Conservation (phyloP, 352 stramenopile species). For the Pythium aphanidermatum region DNA sequence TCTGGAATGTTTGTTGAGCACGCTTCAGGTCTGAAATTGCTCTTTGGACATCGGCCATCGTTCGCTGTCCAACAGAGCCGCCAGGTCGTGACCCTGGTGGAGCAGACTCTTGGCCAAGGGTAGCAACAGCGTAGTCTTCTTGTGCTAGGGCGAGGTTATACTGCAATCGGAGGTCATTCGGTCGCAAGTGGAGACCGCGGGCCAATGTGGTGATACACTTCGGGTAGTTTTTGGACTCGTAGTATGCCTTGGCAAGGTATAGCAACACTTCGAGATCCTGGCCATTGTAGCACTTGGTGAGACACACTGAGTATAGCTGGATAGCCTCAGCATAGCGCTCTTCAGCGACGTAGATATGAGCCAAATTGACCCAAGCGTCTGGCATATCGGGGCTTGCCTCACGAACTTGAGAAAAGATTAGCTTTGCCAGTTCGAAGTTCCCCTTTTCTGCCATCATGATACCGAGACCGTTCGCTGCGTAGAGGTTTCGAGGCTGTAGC, state of each 20-base stretch:
- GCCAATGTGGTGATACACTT: constrained; percentile 83
- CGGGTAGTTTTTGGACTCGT: constrained; percentile 86
- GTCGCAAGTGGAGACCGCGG: constrained; percentile 68
- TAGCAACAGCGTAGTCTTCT: constrained; percentile 84
- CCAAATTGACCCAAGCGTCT: constrained; percentile 96
- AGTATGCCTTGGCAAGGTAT: constrained; percentile 87
- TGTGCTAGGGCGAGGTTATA: constrained; percentile 85
- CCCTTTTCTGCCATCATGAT: constrained; percentile 98
- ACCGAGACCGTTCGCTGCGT: constrained; percentile 95
- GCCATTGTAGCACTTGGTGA: constrained; percentile 87
- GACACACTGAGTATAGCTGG: constrained; percentile 93
- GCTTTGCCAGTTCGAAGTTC: constrained; percentile 94
- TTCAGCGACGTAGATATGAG: constrained; percentile 95
- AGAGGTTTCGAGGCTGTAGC: constrained; percentile 92
- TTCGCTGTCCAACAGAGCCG: constrained; percentile 52
- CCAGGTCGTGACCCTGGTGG: constrained; percentile 25
- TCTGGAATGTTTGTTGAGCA: constrained; percentile 78
- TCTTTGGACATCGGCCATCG: constrained; percentile 85
- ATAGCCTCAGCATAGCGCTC: constrained; percentile 95
- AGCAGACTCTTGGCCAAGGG: constrained; percentile 65
- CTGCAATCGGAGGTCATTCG: constrained; percentile 74
- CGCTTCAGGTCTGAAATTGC: constrained; percentile 82
- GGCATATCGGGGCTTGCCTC: constrained; percentile 95
- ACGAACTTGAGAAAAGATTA: constrained; percentile 95
- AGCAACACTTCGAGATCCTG: constrained; percentile 69